Conservation (phyloP, 2,329 filamentous ascomycete species). For the Diaporthe capsici region DNA sequence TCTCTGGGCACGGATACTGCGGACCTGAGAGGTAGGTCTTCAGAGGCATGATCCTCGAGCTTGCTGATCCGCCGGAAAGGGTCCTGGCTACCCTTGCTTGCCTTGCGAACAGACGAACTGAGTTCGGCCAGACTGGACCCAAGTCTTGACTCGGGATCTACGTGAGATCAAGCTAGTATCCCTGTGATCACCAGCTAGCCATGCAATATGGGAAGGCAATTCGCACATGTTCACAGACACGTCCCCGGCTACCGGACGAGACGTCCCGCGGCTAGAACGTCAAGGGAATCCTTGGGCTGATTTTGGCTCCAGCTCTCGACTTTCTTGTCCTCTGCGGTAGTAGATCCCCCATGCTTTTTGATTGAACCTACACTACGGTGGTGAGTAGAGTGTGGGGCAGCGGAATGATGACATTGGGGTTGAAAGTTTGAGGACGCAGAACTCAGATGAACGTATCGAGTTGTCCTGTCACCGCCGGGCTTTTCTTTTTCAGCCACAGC, state of each 20-base stretch:
- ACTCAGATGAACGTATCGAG: conserved; percentile 10
- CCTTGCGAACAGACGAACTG: conserved; percentile 37
- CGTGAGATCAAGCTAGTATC: conserved; percentile 35
- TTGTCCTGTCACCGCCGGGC: conserved; percentile 22
- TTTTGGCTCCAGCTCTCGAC: conserved; percentile 6
- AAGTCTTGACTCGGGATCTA: conserved; percentile 39
- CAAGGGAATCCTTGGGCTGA: conserved; percentile 24
- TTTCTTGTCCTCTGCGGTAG: not conserved
- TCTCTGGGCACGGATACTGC: conserved; percentile 22
- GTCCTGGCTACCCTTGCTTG: conserved; percentile 31
- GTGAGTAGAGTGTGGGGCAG: conserved; percentile 9
- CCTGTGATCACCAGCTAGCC: conserved; percentile 28
- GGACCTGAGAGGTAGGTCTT: not conserved
- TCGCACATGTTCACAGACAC: conserved; percentile 30
- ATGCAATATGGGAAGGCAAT: conserved; percentile 27
- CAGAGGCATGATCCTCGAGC: conserved; percentile 28
- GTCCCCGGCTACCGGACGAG: conserved; percentile 30
- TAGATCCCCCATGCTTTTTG: conserved; percentile 7
- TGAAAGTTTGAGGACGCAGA: conserved; percentile 14
- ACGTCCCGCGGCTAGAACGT: conserved; percentile 39
- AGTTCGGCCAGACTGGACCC: conserved; percentile 28
- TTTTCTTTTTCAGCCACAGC: conserved; percentile 9
- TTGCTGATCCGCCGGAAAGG: conserved; percentile 29
- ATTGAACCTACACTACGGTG: conserved; percentile 12
- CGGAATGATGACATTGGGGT: conserved; percentile 34